phyloP scores from a whole-genome alignment of 2,329 filamentous ascomycete species.

The Cercospora nicotianae region DNA sequence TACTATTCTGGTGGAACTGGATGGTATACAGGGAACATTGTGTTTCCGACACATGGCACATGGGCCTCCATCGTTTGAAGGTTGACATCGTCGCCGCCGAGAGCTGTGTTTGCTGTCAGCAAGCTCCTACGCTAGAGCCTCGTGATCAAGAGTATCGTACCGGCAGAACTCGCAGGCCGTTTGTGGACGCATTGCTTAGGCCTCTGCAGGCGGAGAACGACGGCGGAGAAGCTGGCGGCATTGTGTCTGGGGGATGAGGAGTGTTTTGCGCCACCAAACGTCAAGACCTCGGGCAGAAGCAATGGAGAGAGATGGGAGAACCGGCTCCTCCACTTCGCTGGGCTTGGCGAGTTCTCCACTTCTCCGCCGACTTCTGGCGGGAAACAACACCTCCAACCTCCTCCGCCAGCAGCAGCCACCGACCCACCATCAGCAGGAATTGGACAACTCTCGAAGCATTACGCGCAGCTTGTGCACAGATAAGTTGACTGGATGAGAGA shows the following conservation, averaged over 20 bases:
- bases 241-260: not conserved
- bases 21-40: constrained; percentile 11
- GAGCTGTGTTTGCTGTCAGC: not conserved
- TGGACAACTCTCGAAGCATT: no score
- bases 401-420: not conserved
- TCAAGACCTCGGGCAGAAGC: not conserved
- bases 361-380: not conserved
- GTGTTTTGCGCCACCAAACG: not conserved
- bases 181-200: constrained; percentile 7
- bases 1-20: not conserved
- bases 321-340: not conserved
- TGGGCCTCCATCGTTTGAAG: not conserved
- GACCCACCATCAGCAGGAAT: no score
- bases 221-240: constrained; percentile 5
- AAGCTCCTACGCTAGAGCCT: not conserved
- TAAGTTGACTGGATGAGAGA: not conserved
- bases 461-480: not conserved
- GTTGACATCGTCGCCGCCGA: constrained; percentile 14
- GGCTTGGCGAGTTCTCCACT: not conserved
- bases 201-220: not conserved
- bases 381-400: not conserved
- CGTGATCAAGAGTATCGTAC: not conserved
- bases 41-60: constrained; percentile 12
- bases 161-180: constrained; percentile 16
- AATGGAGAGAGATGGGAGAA: not conserved